Base-by-base conservation (phyloP, 108 stramenopile genomes). In the Stephanodiscus minutulus region DNA sequence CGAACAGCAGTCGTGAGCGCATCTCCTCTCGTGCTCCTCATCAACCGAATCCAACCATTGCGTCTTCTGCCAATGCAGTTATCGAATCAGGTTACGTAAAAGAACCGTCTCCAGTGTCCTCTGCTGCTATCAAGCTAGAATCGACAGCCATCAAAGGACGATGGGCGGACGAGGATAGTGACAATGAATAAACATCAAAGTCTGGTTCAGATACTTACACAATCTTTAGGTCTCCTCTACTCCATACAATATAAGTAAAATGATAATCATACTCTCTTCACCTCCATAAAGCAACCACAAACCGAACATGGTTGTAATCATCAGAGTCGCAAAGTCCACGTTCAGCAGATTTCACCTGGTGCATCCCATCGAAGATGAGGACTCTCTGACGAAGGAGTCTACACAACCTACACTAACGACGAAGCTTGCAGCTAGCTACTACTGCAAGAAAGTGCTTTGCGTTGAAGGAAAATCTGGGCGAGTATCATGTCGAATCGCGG, bases 111-210 rank as follows among this genome's bases (percentile, higher is more conserved):
- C n/a, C 43, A 44, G 27, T 6, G 10, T 27, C n/a, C 27, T 6
- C 33, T 33, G 36, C 33, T 33, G 36, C 55, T 39, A 11, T 57
- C 29, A 43, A 68, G 67, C 55, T 68, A 12, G 67, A 68, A 68
- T 55, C 67, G 17, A 35, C 67, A 28, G 39, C 39, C 13, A 54
- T 68, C 28, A 68, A 68, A 31, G 67, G 67, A 46, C 54, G 67
- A 1, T 68, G 67, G 67, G 67, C 67, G 11, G 67, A 68, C 24
- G 67, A 68, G 46, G 67, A 68, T 46, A 68, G 67, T 39, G 67
- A 68, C 36, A 56, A 68, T 68, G 67, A 68, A 68, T 60, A 22
- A 60, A 58, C n/a, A n/a, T 52, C 43, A 44, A 12, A 44, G 43
- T 44, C 31, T 4, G 3, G 47, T 48, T 1, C 2, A 48, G 7